Base-by-base conservation (phyloP, 2,329 filamentous ascomycete species). In the Fusarium sp. region DNA sequence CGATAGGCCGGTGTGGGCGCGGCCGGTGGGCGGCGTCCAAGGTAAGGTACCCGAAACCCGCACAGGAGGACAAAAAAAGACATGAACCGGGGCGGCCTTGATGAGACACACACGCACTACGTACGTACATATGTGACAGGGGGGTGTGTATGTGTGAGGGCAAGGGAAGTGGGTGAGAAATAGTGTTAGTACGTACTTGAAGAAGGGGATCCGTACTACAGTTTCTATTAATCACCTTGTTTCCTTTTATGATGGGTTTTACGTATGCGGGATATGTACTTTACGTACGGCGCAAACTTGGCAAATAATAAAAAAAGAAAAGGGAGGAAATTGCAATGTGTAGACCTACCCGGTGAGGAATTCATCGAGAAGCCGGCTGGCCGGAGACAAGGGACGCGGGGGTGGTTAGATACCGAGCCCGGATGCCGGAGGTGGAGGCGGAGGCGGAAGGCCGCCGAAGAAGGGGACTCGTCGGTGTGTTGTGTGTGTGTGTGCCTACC, bases 41-140 rank as follows among this genome's bases (percentile, higher is more conserved):
- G 69, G 72, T 67, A 76, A 77, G 76, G 70, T 75, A 72, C 72
- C 76, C 72, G 72, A 75, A 73, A 69, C 62, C 64, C 64, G 38
- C 45, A 60, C 27, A 60, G 42, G 69, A 61, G 54, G 22, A 50
- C 47, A 54, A 38, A 62, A 58, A 27, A 71, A 62, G 31, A 37
- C 59, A 56, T 60, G 13, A 45, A n/a, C 35, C 24, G 14, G 13
- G 20, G 18, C 31, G 31, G 31, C 2, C 45, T 31, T 35, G 34
- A 50, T 38, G 56, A 60, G 63, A 65, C 56, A 40, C 56, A 40
- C 35, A 63, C 57, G 38, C 31, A 62, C 59, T 18, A 38, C 20
- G 40, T 45, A 45, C 40, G 40, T 45, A 45, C 42, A 24, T 47
- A 47, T 16, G 42, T 47, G 42, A 47, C 42, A 47, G 22, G 42